Percentiles rank a stretch among this genome's conserved stretches.
These are phyloP conservation scores for Rhododendron henanense DNA, from an alignment of 148 eudicot genomes.

Conservation along the genomic window DNA sequence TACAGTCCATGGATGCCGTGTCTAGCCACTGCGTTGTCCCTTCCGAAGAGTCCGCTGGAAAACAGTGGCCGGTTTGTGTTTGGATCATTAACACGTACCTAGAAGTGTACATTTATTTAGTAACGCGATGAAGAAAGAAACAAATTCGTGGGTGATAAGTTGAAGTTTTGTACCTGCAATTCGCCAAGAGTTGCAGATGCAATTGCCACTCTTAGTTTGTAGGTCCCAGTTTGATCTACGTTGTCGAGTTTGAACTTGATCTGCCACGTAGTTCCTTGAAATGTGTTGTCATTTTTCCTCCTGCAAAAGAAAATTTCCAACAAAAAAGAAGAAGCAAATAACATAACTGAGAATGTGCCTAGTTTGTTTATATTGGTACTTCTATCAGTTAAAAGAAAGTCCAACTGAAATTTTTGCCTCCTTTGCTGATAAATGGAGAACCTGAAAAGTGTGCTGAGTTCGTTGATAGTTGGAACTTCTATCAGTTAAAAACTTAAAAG, in stretches of 20 bases:
- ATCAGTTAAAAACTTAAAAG: not conserved
- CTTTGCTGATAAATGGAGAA: not conserved
- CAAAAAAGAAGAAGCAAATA: not conserved
- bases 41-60: slow-evolving; percentile 48
- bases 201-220: slow-evolving; percentile 69
- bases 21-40: slow-evolving; percentile 57
- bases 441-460: not conserved
- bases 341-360: not conserved
- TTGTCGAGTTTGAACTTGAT: slow-evolving; percentile 66
- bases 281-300: slow-evolving; percentile 44
- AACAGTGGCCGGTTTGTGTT: slow-evolving; percentile 48
- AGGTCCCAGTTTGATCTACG: slow-evolving; percentile 40
- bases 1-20: slow-evolving; percentile 65
- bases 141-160: not conserved
- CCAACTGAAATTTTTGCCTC: not conserved
- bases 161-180: slow-evolving; percentile 40
- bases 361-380: not conserved
- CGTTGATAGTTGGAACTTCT: not conserved
- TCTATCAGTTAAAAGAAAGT: not conserved
- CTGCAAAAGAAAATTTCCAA: slow-evolving; percentile 22
- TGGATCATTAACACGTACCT: slow-evolving; percentile 59
- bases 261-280: slow-evolving; percentile 83
- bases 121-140: not conserved
- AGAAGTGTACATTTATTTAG: not conserved
- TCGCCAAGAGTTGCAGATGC: slow-evolving; percentile 81